Conservation (phyloP, 1,284 basidiomycete species). For the Baeospora myosura region DNA sequence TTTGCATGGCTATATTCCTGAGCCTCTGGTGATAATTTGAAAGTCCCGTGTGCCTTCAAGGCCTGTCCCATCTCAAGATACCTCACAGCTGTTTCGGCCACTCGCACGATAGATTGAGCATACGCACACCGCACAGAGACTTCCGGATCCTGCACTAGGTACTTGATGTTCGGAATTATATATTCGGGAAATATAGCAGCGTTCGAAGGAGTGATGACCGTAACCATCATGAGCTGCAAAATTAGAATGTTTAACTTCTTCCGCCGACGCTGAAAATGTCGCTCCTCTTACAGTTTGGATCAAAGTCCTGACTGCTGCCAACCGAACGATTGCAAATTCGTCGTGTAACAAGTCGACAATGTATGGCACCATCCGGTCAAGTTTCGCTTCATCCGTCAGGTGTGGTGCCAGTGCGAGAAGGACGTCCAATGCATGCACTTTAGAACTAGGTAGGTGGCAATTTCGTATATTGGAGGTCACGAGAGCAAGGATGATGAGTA, state of each 20-base stretch:
- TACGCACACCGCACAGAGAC: constrained; percentile 86
- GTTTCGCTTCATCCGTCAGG: constrained; percentile 90
- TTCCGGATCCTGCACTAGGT: constrained; percentile 78
- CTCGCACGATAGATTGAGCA: constrained; percentile 78
- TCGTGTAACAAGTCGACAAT: constrained; percentile 86
- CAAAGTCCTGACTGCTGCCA: constrained; percentile 72
- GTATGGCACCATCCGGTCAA: constrained; percentile 92
- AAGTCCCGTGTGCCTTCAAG: constrained; percentile 73
- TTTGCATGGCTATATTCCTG: constrained; percentile 71
- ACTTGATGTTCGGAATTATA: constrained; percentile 84
- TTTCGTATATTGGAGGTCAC: constrained; percentile 89
- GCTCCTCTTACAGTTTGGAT: constrained; percentile 71
- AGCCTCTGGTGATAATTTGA: constrained; percentile 54
- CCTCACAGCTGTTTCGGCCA: constrained; percentile 78
- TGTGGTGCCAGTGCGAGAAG: constrained; percentile 79
- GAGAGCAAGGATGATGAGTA: constrained; percentile 75
- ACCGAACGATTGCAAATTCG: constrained; percentile 74
- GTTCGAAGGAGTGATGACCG: constrained; percentile 87
- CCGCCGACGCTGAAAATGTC: not conserved
- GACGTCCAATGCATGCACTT: constrained; percentile 80
- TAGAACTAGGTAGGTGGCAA: constrained; percentile 81
- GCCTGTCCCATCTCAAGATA: constrained; percentile 93
- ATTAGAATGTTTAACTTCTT: no score
- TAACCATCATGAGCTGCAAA: constrained; percentile 72
- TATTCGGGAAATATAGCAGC: constrained; percentile 88